Percentiles rank a stretch among this genome's conserved stretches.
Evolutionary conservation across 371 early-diverging fungal genomes (phyloP).

Genomic region (Rhizopus stolonifer): DNA sequence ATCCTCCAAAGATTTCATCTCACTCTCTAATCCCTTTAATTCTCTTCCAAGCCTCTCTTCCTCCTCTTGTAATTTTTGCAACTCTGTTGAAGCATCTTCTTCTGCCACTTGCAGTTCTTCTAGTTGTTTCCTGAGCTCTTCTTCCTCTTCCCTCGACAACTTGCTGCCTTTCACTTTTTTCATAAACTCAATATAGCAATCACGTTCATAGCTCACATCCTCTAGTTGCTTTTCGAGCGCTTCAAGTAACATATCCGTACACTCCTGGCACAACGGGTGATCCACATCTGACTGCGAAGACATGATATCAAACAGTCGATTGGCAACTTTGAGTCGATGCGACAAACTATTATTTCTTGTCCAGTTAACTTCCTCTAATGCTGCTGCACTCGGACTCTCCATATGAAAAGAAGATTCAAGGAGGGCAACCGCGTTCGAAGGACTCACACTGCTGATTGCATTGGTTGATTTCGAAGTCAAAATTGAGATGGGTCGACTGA

Average conservation of each 20-base stretch:
- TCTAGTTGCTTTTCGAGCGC: constrained; percentile 67
- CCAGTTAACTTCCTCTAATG: constrained; percentile 21
- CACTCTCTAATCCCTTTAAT: constrained; percentile 58
- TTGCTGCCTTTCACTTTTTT: constrained; percentile 55
- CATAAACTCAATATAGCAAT: constrained; percentile 74
- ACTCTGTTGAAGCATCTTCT: constrained; percentile 50
- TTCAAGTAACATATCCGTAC: constrained; percentile 77
- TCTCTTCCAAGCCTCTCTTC: constrained; percentile 57
- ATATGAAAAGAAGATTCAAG: background rate
- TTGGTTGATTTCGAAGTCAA: constrained; percentile 1
- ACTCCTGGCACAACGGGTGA: constrained; percentile 90
- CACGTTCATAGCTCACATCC: constrained; percentile 71
- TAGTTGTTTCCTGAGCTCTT: constrained; percentile 45
- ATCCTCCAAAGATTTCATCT: constrained; percentile 63
- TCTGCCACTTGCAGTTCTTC: constrained; percentile 57
- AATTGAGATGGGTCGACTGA: background rate
- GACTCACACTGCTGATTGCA: background rate
- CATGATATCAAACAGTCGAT: constrained; percentile 69
- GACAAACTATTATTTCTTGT: constrained; percentile 47
- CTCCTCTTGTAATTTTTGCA: constrained; percentile 62
- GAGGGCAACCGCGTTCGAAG: background rate
- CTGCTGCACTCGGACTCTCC: background rate
- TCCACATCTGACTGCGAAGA: constrained; percentile 69
- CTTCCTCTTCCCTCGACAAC: constrained; percentile 51
- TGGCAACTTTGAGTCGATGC: constrained; percentile 64